A percentile compares a stretch with the other conserved stretches of the same genome.
Evolutionary conservation across 1,284 basidiomycete genomes (phyloP).

Genomic region (Trichosporon ovoides): DNA sequence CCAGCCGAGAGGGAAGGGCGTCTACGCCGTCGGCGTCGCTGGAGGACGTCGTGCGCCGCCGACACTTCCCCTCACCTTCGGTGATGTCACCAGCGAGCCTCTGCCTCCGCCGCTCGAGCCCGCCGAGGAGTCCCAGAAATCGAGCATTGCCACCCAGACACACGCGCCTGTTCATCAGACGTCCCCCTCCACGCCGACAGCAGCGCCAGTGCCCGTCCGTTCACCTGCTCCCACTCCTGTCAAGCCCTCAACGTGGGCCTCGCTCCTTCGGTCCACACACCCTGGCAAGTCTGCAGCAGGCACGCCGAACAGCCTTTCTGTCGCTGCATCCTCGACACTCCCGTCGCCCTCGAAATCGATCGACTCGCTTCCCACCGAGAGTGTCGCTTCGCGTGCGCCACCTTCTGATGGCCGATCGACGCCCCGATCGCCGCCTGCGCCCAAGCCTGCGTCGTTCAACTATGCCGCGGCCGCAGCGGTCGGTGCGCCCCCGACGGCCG

Average conservation of each 20-base stretch:
- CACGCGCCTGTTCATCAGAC: neutral
- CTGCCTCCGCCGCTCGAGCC: neutral
- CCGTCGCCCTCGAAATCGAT: constrained; percentile 27
- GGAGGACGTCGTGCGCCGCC: constrained; percentile 9
- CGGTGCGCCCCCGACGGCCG: constrained; percentile 53
- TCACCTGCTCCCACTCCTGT: neutral
- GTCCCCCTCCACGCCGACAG: neutral
- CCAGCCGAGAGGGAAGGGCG: constrained; percentile 21
- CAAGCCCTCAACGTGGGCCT: constrained; percentile 64
- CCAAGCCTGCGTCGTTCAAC: constrained; percentile 41
- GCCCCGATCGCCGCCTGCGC: constrained; percentile 52
- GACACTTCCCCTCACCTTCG: neutral
- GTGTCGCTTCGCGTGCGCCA: constrained; percentile 2
- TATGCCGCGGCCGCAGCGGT: constrained; percentile 44
- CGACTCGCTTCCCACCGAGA: constrained; percentile 22
- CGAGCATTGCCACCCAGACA: constrained; percentile 3
- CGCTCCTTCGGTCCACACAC: constrained; percentile 53
- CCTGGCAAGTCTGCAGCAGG: constrained; percentile 1
- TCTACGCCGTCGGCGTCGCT: constrained; percentile 19
- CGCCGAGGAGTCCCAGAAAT: neutral
- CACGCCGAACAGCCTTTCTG: constrained; percentile 20
- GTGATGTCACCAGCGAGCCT: constrained; percentile 1
- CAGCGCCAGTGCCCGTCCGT: constrained; percentile 10
- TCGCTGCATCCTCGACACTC: constrained; percentile 26
- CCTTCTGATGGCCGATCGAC: constrained; percentile 23